These are phyloP conservation scores for Botrytis fragariae DNA, from an alignment of 2,329 filamentous ascomycete genomes.

Conservation along the genomic window DNA sequence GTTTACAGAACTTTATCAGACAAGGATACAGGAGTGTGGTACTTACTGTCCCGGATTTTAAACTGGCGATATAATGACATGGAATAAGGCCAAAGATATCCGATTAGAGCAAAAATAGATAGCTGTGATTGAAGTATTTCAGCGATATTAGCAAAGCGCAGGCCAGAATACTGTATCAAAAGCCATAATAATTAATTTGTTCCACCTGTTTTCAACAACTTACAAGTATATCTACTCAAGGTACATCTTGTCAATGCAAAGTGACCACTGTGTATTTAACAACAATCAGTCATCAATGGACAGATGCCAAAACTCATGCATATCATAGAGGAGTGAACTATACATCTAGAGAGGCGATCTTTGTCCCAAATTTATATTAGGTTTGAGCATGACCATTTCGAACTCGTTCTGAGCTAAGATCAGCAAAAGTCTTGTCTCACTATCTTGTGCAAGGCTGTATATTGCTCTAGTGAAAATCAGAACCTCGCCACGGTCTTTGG, in stretches of 20 bases:
- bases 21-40: neutral
- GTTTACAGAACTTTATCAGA: neutral
- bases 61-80: neutral
- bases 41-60: neutral
- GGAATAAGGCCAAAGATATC: neutral
- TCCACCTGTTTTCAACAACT: neutral
- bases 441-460: neutral
- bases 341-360: neutral
- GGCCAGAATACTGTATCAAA: neutral
- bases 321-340: neutral
- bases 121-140: neutral
- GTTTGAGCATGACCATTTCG: neutral
- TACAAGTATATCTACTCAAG: neutral
- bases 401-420: neutral
- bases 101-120: neutral
- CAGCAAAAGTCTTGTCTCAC: neutral
- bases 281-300: neutral
- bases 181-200: neutral
- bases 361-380: neutral
- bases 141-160: neutral
- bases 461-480: neutral
- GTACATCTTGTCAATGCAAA: neutral
- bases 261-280: neutral
- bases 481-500: neutral
- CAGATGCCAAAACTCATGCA: neutral